Evolutionary conservation across 2,329 filamentous ascomycete species (phyloP).

Genomic region (Botrytis pseudocinerea): DNA sequence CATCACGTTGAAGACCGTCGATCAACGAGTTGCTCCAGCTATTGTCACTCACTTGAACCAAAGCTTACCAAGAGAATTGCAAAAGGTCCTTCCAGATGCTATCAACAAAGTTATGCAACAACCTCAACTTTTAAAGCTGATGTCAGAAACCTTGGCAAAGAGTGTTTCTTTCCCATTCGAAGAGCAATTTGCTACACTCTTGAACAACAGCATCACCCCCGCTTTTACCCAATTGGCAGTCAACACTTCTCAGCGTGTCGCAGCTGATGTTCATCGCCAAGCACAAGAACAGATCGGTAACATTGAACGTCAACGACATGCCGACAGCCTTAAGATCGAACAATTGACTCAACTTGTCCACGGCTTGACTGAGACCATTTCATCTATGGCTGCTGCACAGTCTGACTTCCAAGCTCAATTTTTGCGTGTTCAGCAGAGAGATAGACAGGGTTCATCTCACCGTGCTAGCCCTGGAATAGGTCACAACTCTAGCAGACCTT

Average conservation of each 20-base stretch:
- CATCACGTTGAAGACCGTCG: constrained; percentile 58
- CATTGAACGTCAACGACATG: constrained; percentile 38
- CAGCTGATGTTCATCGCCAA: constrained; percentile 66
- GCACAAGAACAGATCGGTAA: constrained; percentile 39
- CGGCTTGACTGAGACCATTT: constrained; percentile 67
- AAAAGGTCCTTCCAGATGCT: constrained; percentile 65
- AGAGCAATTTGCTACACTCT: constrained; percentile 60
- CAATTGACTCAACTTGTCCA: constrained; percentile 68
- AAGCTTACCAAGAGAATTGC: constrained; percentile 62
- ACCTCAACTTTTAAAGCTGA: constrained; percentile 68
- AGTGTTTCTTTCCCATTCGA: constrained; percentile 69
- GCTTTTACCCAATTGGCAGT: constrained; percentile 64
- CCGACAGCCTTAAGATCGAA: constrained; percentile 63
- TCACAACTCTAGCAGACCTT: constrained; percentile 21
- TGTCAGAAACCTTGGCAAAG: constrained; percentile 71
- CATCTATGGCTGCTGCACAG: constrained; percentile 68
- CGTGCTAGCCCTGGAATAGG: constrained; percentile 23
- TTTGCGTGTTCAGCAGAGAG: constrained; percentile 56
- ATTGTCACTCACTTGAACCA: constrained; percentile 46
- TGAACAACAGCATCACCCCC: constrained; percentile 66
- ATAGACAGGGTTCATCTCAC: constrained; percentile 38
- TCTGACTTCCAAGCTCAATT: constrained; percentile 66
- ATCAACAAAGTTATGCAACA: constrained; percentile 70
- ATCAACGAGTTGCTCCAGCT: constrained; percentile 68
- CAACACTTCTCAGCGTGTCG: constrained; percentile 66